Evolutionary conservation across 176 grass and related monocot species (phyloP).

Genomic region (Phoenix roebelenii): DNA sequence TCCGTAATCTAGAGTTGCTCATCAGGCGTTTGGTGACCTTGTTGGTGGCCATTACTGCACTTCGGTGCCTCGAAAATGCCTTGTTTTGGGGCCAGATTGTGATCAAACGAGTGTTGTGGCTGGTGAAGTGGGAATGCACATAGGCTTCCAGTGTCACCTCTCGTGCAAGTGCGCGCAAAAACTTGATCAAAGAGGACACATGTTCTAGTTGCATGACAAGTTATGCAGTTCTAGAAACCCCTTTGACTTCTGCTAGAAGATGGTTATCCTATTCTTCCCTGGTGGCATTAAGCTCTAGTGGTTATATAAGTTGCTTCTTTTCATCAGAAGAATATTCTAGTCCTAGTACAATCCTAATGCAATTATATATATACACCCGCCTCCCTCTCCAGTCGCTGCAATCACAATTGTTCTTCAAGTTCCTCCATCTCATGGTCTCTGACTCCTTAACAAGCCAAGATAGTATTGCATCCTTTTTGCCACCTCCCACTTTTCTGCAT

Average conservation of each 20-base stretch:
- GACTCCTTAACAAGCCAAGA: too few species aligned
- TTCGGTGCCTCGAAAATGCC: too few species aligned
- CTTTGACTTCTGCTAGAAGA: not conserved
- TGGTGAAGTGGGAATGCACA: not conserved
- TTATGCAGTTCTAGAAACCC: slow-evolving; percentile 1
- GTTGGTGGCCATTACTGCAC: not conserved
- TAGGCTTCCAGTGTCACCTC: not conserved
- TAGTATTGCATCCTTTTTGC: too few species aligned
- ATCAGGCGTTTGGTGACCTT: not conserved
- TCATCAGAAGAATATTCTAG: not conserved
- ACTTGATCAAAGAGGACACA: too few species aligned
- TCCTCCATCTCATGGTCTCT: too few species aligned
- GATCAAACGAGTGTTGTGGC: not conserved
- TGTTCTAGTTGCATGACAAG: slow-evolving; percentile 22
- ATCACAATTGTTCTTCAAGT: not conserved
- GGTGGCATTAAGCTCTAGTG: not conserved
- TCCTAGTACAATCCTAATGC: slow-evolving; percentile 4
- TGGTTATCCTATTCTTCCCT: not conserved
- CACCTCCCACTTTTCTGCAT: not conserved
- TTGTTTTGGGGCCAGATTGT: not conserved
- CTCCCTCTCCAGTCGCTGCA: slow-evolving; percentile 3
- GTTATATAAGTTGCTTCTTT: not conserved
- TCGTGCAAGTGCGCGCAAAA: too few species aligned
- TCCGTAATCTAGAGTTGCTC: not conserved
- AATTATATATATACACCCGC: slow-evolving; percentile 33